These are phyloP conservation scores for Ceratocystis cubensis DNA, from an alignment of 2,329 filamentous ascomycete species.

Conservation along the genomic window DNA sequence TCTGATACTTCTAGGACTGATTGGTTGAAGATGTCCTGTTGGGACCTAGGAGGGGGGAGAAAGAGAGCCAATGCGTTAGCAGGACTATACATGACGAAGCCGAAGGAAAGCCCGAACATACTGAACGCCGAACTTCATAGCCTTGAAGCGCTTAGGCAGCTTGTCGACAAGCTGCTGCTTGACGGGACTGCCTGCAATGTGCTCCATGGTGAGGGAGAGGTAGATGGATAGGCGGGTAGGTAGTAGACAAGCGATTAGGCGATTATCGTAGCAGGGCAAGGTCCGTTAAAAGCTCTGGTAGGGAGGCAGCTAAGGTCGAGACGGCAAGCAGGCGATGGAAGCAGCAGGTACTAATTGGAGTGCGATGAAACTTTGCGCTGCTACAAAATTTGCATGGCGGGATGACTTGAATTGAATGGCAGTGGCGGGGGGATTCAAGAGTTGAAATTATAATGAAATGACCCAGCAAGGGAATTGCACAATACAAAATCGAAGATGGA, in stretches of 20 bases:
- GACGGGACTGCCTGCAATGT: slow-evolving; percentile 31
- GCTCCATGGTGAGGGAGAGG: slow-evolving; percentile 19
- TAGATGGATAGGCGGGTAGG: background rate
- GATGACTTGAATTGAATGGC: slow-evolving; percentile 1
- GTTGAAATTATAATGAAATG: background rate
- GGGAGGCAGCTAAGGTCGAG: background rate
- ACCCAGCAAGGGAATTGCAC: too few relatives aligned
- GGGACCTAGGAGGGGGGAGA: slow-evolving; percentile 45
- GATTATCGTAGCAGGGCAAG: background rate
- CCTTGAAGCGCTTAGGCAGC: slow-evolving; percentile 80
- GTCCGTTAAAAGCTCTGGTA: background rate
- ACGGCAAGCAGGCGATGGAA: background rate
- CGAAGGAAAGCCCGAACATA: slow-evolving; percentile 32
- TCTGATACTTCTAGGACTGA: slow-evolving; percentile 92
- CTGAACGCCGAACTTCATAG: slow-evolving; percentile 89
- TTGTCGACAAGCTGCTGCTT: slow-evolving; percentile 88
- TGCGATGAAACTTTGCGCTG: slow-evolving; percentile 15
- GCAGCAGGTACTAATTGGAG: background rate
- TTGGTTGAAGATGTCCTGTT: slow-evolving; percentile 90
- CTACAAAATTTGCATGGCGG: slow-evolving; percentile 19
- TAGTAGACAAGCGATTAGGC: background rate
- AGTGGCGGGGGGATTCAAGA: background rate
- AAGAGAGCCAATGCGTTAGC: background rate
- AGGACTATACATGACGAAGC: background rate
- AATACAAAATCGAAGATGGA: too few relatives aligned